A percentile compares a stretch with the other conserved stretches of the same genome.
These are phyloP conservation scores for Neodidymelliopsis sp. DNA, from an alignment of 2,329 filamentous ascomycete genomes.

Conservation along the genomic window DNA sequence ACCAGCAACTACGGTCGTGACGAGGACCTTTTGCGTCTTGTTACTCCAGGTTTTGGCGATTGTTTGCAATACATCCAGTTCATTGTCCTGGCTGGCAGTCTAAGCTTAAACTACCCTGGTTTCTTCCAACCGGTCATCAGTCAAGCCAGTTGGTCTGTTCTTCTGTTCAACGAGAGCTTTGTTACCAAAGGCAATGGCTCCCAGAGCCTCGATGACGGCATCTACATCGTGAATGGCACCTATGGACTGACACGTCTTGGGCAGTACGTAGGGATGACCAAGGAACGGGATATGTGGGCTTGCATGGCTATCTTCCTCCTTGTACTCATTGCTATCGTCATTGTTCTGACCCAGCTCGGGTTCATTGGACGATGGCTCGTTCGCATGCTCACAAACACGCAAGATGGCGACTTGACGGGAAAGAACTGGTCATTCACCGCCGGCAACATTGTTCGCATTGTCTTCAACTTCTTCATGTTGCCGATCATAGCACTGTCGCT, in stretches of 20 bases:
- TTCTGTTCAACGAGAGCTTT: slow-evolving; percentile 94
- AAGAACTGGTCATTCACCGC: slow-evolving; percentile 87
- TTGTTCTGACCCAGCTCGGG: slow-evolving; percentile 75
- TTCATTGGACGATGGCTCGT: slow-evolving; percentile 81
- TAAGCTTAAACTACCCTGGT: slow-evolving; percentile 89
- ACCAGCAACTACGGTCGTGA: slow-evolving; percentile 98
- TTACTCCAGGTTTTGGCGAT: slow-evolving; percentile 95
- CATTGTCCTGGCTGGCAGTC: slow-evolving; percentile 81
- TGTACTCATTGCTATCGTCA: slow-evolving; percentile 72
- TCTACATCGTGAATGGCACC: slow-evolving; percentile 80
- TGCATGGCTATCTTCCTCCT: slow-evolving; percentile 93
- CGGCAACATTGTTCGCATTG: slow-evolving; percentile 71
- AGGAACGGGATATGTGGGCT: slow-evolving; percentile 84
- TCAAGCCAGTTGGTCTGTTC: slow-evolving; percentile 83
- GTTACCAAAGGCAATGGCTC: slow-evolving; percentile 72
- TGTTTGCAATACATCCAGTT: slow-evolving; percentile 98
- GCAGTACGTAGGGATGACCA: slow-evolving; percentile 81
- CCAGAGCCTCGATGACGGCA: slow-evolving; percentile 76
- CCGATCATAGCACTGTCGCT: slow-evolving; percentile 87
- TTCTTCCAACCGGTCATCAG: slow-evolving; percentile 93
- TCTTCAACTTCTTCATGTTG: slow-evolving; percentile 91
- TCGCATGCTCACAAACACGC: slow-evolving; percentile 72
- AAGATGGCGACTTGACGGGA: slow-evolving; percentile 84
- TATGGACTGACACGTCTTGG: slow-evolving; percentile 82
- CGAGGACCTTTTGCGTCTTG: slow-evolving; percentile 85